phyloP scores from a whole-genome alignment of 1,139 yeast genomes.

The Debaryomycetaceae sp. region DNA sequence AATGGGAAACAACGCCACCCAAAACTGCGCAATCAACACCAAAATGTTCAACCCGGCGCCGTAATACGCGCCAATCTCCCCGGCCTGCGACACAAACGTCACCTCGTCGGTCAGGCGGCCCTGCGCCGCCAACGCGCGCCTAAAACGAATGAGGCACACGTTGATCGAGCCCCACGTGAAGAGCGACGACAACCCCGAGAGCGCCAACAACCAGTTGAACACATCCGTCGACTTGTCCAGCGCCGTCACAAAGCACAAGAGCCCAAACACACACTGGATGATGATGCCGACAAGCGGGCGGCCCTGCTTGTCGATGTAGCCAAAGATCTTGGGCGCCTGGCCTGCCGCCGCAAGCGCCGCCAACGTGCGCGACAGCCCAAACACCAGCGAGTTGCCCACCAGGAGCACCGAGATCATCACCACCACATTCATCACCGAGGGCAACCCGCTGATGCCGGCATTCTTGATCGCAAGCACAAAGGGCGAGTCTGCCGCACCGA shows the following conservation, averaged over 20 bases:
- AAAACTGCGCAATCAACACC: slow-evolving; percentile 54
- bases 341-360: slow-evolving; percentile 33
- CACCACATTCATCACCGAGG: slow-evolving; percentile 30
- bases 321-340: slow-evolving; percentile 28
- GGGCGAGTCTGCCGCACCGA: slow-evolving; percentile 32
- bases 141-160: slow-evolving; percentile 33
- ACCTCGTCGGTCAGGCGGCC: slow-evolving; percentile 47
- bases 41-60: slow-evolving; percentile 44
- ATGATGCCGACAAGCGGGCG: slow-evolving; percentile 30
- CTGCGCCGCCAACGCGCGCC: slow-evolving; percentile 28
- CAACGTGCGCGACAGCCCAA: slow-evolving; percentile 31
- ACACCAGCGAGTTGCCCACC: slow-evolving; percentile 34
- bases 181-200: slow-evolving; percentile 35
- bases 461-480: slow-evolving; percentile 37
- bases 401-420: slow-evolving; percentile 29
- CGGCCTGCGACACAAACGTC: slow-evolving; percentile 51
- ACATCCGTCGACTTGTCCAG: slow-evolving; percentile 28
- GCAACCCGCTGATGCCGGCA: slow-evolving; percentile 26
- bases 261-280: slow-evolving; percentile 24
- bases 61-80: slow-evolving; percentile 50
- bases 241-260: slow-evolving; percentile 28
- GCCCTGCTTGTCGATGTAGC: slow-evolving; percentile 30
- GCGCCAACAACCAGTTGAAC: slow-evolving; percentile 35
- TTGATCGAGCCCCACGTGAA: slow-evolving; percentile 40
- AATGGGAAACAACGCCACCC: slow-evolving; percentile 37